Evolutionary conservation across 1,284 basidiomycete species (phyloP).

Genomic region (Anthracocystis panici-leucophaei): DNA sequence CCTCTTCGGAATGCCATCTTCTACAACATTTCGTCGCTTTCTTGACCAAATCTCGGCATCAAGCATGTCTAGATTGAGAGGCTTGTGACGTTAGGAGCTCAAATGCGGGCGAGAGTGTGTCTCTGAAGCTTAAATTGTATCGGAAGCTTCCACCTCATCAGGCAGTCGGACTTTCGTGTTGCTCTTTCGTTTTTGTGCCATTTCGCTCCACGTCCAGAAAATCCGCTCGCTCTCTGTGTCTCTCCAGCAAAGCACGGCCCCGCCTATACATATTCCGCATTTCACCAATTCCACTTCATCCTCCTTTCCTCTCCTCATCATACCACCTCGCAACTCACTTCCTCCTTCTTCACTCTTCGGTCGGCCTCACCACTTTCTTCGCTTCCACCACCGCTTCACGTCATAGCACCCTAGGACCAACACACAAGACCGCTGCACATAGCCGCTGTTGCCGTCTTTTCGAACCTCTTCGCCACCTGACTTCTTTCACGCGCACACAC

Average conservation of each 20-base stretch:
- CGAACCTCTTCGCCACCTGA: not conserved
- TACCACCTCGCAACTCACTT: conserved; percentile 1
- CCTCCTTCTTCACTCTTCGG: not conserved
- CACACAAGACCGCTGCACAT: not conserved
- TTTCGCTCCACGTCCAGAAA: conserved; percentile 3
- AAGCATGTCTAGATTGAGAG: not conserved
- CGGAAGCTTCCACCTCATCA: conserved; percentile 42
- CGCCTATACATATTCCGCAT: conserved; percentile 20
- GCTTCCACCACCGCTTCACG: conserved; percentile 8
- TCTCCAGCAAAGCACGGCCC: conserved; percentile 30
- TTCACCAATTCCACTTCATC: not conserved
- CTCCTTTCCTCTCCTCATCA: not conserved
- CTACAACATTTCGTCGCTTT: not conserved
- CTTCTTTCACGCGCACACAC: not conserved
- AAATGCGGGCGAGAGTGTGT: not conserved
- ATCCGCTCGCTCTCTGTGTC: not conserved
- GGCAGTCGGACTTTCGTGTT: conserved; percentile 24
- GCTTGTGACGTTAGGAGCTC: not conserved
- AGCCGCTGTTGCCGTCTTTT: not conserved
- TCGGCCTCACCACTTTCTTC: conserved; percentile 6
- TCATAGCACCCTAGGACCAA: not conserved
- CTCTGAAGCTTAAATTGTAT: not conserved
- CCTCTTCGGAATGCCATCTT: not conserved
- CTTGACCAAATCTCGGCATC: not conserved
- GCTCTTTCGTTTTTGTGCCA: not conserved